Percentiles rank a stretch among this genome's conserved stretches.
Conservation (phyloP, 2,329 filamentous ascomycete species). For the Diaporthe aspalathi region DNA sequence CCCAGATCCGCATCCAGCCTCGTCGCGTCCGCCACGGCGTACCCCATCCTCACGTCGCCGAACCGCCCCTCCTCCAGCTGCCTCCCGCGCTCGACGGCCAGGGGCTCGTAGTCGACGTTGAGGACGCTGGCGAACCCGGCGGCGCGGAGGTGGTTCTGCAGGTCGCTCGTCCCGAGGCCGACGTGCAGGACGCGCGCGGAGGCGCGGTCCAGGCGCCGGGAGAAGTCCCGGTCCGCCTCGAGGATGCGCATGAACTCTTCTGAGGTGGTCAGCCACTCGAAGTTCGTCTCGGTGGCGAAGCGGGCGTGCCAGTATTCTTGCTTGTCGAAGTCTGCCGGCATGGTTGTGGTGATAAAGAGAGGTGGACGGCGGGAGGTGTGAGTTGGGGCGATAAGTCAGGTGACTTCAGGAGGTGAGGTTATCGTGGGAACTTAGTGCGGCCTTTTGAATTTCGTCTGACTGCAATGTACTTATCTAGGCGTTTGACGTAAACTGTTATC, state of each 20-base stretch:
- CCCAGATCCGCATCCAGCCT: constrained; percentile 44
- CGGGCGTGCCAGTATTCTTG: constrained; percentile 62
- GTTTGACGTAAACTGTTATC: background rate
- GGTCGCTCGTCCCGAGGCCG: constrained; percentile 62
- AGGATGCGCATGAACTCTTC: constrained; percentile 54
- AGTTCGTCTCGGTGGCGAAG: constrained; percentile 57
- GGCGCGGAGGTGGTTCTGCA: constrained; percentile 59
- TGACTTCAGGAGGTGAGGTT: too few relatives aligned
- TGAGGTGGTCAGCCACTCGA: constrained; percentile 61
- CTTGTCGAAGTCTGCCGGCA: constrained; percentile 57
- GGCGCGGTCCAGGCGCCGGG: constrained; percentile 47
- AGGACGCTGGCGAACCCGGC: constrained; percentile 56
- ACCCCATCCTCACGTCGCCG: constrained; percentile 57
- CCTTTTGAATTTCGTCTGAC: too few relatives aligned
- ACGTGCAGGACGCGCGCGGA: constrained; percentile 56
- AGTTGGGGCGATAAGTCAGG: too few relatives aligned
- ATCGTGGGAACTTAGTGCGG: too few relatives aligned
- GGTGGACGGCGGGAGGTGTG: too few relatives aligned
- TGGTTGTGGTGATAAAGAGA: background rate
- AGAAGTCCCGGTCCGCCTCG: constrained; percentile 42
- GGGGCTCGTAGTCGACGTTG: constrained; percentile 63
- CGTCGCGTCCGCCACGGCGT: constrained; percentile 59
- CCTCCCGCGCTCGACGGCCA: constrained; percentile 57
- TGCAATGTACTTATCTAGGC: background rate
- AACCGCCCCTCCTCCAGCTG: constrained; percentile 55